phyloP scores from a whole-genome alignment of 2,329 filamentous ascomycete genomes.

The Sclerotinia spermophila region DNA sequence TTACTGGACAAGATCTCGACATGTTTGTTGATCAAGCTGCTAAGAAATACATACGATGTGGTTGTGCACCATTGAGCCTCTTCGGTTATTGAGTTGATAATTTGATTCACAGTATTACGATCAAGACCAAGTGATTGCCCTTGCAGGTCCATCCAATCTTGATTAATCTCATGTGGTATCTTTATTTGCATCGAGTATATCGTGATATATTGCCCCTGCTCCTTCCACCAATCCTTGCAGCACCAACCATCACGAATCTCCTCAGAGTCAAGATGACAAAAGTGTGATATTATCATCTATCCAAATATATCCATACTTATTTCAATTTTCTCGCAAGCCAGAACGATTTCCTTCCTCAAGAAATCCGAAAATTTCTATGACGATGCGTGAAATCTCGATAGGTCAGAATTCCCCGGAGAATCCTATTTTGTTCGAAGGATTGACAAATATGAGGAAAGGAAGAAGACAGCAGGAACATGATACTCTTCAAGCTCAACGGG shows the following conservation, averaged over 20 bases:
- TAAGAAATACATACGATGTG: slow-evolving; percentile 13
- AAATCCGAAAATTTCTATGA: neutral
- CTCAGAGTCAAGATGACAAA: slow-evolving; percentile 42
- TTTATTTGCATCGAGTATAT: slow-evolving; percentile 47
- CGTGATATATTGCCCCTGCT: slow-evolving; percentile 52
- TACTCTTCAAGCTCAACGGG: slow-evolving; percentile 49
- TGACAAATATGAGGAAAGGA: neutral
- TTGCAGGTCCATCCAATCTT: slow-evolving; percentile 36
- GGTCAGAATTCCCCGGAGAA: neutral
- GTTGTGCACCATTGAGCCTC: slow-evolving; percentile 6
- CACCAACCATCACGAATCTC: slow-evolving; percentile 46
- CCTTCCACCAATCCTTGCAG: slow-evolving; percentile 50
- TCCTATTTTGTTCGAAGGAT: neutral
- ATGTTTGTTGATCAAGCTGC: slow-evolving; percentile 24
- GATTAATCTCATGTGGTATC: slow-evolving; percentile 51
- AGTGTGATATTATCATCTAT: slow-evolving; percentile 21
- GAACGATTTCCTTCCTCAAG: neutral
- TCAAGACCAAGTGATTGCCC: slow-evolving; percentile 24
- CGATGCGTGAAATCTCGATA: slow-evolving; percentile 6
- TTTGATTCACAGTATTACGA: slow-evolving; percentile 6
- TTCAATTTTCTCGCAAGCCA: slow-evolving; percentile 16
- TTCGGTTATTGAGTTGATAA: neutral
- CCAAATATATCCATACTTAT: neutral
- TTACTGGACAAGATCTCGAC: slow-evolving; percentile 22
- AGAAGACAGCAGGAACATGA: slow-evolving; percentile 25